Evolutionary conservation across 768 basidiomycete genomes (phyloP).

Genomic region (Rhodosporidiobolus odoratus): DNA sequence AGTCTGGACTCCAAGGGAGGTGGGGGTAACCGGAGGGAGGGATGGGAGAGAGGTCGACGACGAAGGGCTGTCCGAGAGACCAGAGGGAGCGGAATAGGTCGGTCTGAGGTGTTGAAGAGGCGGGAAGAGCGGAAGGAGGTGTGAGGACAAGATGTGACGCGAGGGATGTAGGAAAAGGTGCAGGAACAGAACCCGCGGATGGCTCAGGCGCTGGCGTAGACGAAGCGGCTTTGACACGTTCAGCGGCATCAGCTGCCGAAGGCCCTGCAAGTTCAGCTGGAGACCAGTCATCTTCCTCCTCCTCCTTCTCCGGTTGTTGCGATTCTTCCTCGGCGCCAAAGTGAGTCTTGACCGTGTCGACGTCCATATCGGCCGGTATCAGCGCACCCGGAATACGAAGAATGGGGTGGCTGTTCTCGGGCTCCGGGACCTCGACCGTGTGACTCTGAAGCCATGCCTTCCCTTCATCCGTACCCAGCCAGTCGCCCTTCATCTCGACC

Average conservation of each 20-base stretch:
- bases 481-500: slow-evolving; percentile 6
- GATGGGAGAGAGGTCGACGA: slow-evolving; percentile 54
- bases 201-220: neutral
- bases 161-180: slow-evolving; percentile 52
- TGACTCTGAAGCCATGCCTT: neutral
- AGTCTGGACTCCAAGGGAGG: slow-evolving; percentile 73
- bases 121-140: slow-evolving; percentile 51
- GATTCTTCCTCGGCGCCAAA: too few species aligned
- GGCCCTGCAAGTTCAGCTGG: neutral
- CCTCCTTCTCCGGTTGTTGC: neutral
- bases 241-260: neutral
- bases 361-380: slow-evolving; percentile 48
- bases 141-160: slow-evolving; percentile 49
- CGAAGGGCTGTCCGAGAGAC: slow-evolving; percentile 66
- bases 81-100: slow-evolving; percentile 65
- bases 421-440: neutral
- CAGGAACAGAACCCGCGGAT: neutral
- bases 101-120: slow-evolving; percentile 52
- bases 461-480: neutral
- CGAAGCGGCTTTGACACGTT: neutral
- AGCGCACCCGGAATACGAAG: slow-evolving; percentile 28
- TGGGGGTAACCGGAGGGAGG: slow-evolving; percentile 41
- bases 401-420: slow-evolving; percentile 15
- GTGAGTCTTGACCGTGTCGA: neutral
- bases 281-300: neutral